Conservation (phyloP, 306 rosid genomes). For the Sechiopsis laciniata region DNA sequence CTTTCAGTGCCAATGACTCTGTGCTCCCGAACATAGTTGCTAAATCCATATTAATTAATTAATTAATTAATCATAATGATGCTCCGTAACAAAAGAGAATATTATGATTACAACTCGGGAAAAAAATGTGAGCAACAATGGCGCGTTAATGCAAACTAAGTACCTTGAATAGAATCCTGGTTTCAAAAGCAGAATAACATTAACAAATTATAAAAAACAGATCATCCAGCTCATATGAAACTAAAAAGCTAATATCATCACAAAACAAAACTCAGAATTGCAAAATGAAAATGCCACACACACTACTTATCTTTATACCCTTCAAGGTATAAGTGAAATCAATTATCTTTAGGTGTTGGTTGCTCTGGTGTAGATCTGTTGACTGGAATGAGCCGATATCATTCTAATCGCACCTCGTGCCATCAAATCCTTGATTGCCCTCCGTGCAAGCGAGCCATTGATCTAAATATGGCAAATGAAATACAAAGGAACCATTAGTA, state of each 20-base stretch:
- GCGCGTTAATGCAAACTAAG: too few relatives aligned
- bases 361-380: conserved; percentile 21
- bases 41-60: too few relatives aligned
- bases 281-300: not conserved
- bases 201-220: not conserved
- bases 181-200: not conserved
- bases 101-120: too few relatives aligned
- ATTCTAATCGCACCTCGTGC: conserved; percentile 18
- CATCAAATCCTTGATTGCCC: conserved; percentile 24
- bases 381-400: conserved; percentile 21
- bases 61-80: too few relatives aligned
- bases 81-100: too few relatives aligned
- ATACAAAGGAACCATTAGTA: not conserved
- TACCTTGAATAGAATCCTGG: not conserved
- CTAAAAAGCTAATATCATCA: not conserved
- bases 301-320: not conserved
- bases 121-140: too few relatives aligned
- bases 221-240: not conserved
- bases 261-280: not conserved
- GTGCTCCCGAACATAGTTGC: too few relatives aligned
- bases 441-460: conserved; percentile 18
- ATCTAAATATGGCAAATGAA: not conserved
- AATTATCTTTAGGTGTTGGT: conserved; percentile 14
- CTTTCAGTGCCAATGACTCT: too few relatives aligned
- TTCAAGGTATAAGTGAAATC: not conserved